These are phyloP conservation scores for Pseudopithomyces maydicus DNA, from an alignment of 2,329 filamentous ascomycete genomes.

Conservation along the genomic window DNA sequence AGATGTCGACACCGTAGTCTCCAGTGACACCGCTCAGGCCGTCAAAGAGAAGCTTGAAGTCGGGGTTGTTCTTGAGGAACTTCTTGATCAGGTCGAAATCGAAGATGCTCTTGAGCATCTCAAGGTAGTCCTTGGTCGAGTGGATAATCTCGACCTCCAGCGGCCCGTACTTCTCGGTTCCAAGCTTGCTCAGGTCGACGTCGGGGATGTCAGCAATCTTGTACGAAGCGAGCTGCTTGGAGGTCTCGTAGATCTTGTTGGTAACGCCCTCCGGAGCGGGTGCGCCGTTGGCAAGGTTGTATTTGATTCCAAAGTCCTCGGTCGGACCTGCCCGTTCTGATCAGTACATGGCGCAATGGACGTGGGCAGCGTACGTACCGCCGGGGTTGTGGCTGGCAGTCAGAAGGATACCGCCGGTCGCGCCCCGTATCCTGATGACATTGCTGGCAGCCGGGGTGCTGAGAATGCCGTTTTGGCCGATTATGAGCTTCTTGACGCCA, in stretches of 20 bases:
- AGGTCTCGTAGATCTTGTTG: constrained; percentile 94
- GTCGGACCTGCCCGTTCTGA: constrained; percentile 68
- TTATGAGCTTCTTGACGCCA: constrained; percentile 97
- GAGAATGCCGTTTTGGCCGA: constrained; percentile 95
- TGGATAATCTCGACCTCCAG: constrained; percentile 96
- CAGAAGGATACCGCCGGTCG: constrained; percentile 93
- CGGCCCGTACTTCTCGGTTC: constrained; percentile 79
- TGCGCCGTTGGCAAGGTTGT: constrained; percentile 95
- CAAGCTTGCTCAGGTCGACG: constrained; percentile 81
- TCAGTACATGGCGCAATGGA: constrained; percentile 7
- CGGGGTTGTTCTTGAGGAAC: constrained; percentile 83
- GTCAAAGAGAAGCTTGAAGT: constrained; percentile 98
- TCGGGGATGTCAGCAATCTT: constrained; percentile 88
- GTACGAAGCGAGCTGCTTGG: constrained; percentile 89
- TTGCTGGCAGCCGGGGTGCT: constrained; percentile 96
- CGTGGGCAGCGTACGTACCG: constrained; percentile 62
- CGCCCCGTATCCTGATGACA: constrained; percentile 90
- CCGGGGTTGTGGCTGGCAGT: constrained; percentile 98
- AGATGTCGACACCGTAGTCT: constrained; percentile 92
- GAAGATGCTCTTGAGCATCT: constrained; percentile 98
- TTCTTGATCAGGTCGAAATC: constrained; percentile 95
- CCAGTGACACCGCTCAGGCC: constrained; percentile 94
- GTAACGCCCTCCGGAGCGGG: constrained; percentile 95
- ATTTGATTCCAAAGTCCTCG: constrained; percentile 99
- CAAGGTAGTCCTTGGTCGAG: constrained; percentile 87